Conservation (phyloP, 192 early-diverging fungal species). For the Backusella circina region DNA sequence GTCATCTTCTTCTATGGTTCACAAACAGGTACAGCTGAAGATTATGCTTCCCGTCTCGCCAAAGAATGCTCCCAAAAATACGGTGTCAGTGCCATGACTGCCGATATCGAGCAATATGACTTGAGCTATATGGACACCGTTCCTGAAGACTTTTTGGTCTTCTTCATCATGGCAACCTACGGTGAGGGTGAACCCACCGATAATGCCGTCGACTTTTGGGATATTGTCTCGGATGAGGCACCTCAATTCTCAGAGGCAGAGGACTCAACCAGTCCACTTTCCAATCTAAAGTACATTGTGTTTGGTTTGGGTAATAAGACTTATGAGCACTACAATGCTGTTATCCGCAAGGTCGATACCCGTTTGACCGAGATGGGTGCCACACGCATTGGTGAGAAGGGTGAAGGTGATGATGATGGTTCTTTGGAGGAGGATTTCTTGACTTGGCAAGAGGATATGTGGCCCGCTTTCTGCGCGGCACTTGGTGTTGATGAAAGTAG, state of each 20-base stretch:
- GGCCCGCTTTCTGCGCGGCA: constrained; percentile 71
- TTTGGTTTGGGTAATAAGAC: constrained; percentile 90
- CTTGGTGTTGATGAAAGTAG: constrained; percentile 61
- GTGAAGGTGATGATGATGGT: constrained; percentile 97
- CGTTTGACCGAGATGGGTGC: constrained; percentile 73
- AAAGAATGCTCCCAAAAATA: constrained; percentile 79
- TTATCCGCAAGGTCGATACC: constrained; percentile 66
- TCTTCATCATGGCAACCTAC: constrained; percentile 96
- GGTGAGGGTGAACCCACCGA: constrained; percentile 99
- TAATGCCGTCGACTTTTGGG: constrained; percentile 94
- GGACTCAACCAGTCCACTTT: constrained; percentile 53
- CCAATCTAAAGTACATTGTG: constrained; percentile 59
- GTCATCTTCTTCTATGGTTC: constrained; percentile 94
- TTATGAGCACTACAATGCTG: constrained; percentile 89
- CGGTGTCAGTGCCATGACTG: constrained; percentile 70
- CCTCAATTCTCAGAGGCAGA: constrained; percentile 64
- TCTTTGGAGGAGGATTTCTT: constrained; percentile 96
- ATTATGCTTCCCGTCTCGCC: constrained; percentile 88
- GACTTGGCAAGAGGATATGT: constrained; percentile 87
- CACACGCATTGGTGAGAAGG: constrained; percentile 66
- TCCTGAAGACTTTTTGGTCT: constrained; percentile 65
- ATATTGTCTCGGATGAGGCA: constrained; percentile 72
- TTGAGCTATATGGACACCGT: constrained; percentile 75
- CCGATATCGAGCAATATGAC: constrained; percentile 92
- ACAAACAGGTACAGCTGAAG: constrained; percentile 99